Base-by-base conservation (phyloP, 257 asterid genomes). In the Petunia secreta region DNA sequence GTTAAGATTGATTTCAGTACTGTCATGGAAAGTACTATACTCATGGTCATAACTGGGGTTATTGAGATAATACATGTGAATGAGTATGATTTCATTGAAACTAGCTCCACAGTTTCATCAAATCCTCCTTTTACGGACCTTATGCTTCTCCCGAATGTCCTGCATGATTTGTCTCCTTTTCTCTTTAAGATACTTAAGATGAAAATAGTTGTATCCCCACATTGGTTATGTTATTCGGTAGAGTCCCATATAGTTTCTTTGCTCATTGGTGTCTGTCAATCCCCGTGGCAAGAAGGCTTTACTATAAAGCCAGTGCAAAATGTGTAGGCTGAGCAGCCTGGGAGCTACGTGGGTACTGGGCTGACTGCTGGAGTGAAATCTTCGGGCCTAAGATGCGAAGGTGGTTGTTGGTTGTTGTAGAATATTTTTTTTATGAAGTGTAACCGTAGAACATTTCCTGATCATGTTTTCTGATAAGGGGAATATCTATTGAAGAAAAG, bases 301-400 rank as follows among this genome's bases (percentile, higher is more conserved):
- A 46, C 13, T 4, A 69, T 46, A 25, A 69, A 48, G n/a, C 59
- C 77, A 46, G 59, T 69, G 16, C 16, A 1, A n/a, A 69, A 4
- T 69, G 43, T 9, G 57, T 69, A 38, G 75, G 58, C 59, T 69
- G 77, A 46, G 43, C 59, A 46, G 43, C 77, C 77, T 10, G 40
- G 77, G 77, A 69, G 41, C 41, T 8, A 41, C n/a, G 1, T 36
- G 25, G 76, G 59, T 69, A 4, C 58, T 25, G 4, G 59, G 59
- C 25, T 25, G 25, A 25, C 25, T 25, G 25, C 25, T 46, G 76
- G 76, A 69, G 41, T 16, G 58, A 46, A 40, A 69, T 69, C 46
- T 5, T 46, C 46, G 57, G 36, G 59, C 76, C 59, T 46, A 69
- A 46, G 36, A 69, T 8, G 41, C 6, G 41, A 25, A 69, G 16